Base-by-base conservation (phyloP, 1,139 yeast species). In the Candida sanyaensis region DNA sequence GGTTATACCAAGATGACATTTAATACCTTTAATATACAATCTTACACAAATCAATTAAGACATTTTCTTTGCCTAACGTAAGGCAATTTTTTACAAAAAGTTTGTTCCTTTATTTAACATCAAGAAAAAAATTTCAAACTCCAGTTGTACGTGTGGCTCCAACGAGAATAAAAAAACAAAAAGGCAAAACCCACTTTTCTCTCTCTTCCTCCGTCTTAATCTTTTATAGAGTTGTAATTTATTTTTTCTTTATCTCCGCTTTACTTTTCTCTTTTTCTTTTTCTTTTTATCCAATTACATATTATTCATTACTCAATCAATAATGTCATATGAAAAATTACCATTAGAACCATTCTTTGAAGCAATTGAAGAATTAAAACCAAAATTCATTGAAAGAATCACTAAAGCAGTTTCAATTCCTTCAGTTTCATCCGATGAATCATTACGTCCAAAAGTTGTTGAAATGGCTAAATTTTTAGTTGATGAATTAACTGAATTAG, bases 391-490 rank as follows among this genome's bases (percentile, higher is more conserved):
- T 55, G 73, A 80, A 50, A 76, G 95, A 58, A 78, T 93, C 53
- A 71, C 83, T 43, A 76, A 85, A 49, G 97, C 97, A 10, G 92
- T 95, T 44, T 88, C 91, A 50, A 95, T 93, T 59, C 96, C 96
- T 44, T 92, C 98, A 5, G 97, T 95, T 36, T 91, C 98, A 7
- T 84, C 91, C 34, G 99, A 93, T 66, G 96, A 91, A 63, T 67
- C 83, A 12, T 79, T 88, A 60, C 88, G 96, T 70, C 96, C 96
- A 30, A 77, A 86, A 64, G 98, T 93, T 44, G 83, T 87, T 49
- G 78, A 75, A 59, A 93, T 95, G 91, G 96, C 96, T 32, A 81
- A 88, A 47, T 93, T 88, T 69, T 73, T 93, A 51, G 84, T 81
- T 47, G 65, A 66, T 6, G 92, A 92, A 71, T 78, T 95, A 63